Evolutionary conservation across 73 alveolate species (phyloP).

Genomic region (Blepharisma stoltei): DNA sequence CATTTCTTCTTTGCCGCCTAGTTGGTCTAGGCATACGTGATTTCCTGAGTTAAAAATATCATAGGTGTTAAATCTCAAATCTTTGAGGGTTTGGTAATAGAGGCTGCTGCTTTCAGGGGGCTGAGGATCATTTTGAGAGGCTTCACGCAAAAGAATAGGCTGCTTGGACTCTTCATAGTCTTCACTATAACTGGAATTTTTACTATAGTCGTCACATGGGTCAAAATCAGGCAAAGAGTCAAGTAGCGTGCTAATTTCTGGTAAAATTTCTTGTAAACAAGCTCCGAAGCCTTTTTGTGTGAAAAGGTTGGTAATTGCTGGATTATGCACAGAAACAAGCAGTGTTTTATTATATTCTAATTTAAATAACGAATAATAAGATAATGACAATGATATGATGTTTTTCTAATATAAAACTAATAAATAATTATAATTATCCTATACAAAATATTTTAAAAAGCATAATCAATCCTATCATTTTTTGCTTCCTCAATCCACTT

Average conservation of each 20-base stretch:
- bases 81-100: conserved; percentile 7
- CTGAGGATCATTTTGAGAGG: conserved; percentile 23
- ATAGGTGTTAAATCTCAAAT: neutral
- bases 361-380: too few species aligned
- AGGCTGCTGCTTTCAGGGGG: conserved; percentile 9
- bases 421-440: too few species aligned
- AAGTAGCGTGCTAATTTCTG: neutral
- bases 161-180: conserved; percentile 6
- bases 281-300: neutral
- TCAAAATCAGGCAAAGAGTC: neutral
- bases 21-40: neutral
- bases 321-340: neutral
- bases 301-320: neutral
- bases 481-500: too few species aligned
- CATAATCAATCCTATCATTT: too few species aligned
- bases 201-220: neutral
- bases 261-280: neutral
- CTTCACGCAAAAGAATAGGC: conserved; percentile 3
- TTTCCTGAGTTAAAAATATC: neutral
- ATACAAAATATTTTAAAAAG: too few species aligned
- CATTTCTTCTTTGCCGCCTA: neutral
- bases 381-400: too few species aligned
- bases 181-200: neutral
- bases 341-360: neutral
- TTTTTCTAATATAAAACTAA: too few species aligned